phyloP scores from a whole-genome alignment of 371 early-diverging fungal species.

The Rozella allomycis region DNA sequence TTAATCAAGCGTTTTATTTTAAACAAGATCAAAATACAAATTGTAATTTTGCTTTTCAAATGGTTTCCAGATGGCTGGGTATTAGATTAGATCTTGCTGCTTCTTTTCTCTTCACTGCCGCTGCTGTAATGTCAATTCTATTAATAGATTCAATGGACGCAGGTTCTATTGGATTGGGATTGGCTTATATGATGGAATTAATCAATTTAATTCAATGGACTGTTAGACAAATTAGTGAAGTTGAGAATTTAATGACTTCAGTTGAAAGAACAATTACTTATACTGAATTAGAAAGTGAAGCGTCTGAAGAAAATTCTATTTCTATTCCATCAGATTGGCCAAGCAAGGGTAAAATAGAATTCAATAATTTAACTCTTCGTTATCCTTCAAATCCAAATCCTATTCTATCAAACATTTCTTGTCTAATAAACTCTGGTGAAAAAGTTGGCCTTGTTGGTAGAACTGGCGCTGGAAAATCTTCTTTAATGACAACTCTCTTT shows the following conservation, averaged over 20 bases:
- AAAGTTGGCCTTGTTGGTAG: conserved; percentile 64
- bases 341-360: conserved; percentile 36
- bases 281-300: conserved; percentile 49
- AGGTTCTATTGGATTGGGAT: conserved; percentile 53
- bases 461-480: conserved; percentile 82
- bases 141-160: conserved; percentile 15
- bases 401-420: conserved; percentile 32
- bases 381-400: conserved; percentile 45
- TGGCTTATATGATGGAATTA: conserved; percentile 43
- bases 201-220: conserved; percentile 13
- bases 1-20: neutral
- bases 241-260: conserved; percentile 3
- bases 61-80: conserved; percentile 77
- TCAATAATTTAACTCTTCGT: conserved; percentile 36
- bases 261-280: conserved; percentile 6
- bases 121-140: conserved; percentile 26
- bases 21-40: neutral
- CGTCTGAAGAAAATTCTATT: conserved; percentile 7
- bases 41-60: too few relatives aligned
- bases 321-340: conserved; percentile 42
- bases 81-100: conserved; percentile 61
- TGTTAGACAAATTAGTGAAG: conserved; percentile 2
- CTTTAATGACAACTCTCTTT: conserved; percentile 65
- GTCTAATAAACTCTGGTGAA: conserved; percentile 24
- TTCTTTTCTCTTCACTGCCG: conserved; percentile 42